Evolutionary conservation across 75 land plant species (phyloP).

Genomic region (Picea sitchensis): DNA sequence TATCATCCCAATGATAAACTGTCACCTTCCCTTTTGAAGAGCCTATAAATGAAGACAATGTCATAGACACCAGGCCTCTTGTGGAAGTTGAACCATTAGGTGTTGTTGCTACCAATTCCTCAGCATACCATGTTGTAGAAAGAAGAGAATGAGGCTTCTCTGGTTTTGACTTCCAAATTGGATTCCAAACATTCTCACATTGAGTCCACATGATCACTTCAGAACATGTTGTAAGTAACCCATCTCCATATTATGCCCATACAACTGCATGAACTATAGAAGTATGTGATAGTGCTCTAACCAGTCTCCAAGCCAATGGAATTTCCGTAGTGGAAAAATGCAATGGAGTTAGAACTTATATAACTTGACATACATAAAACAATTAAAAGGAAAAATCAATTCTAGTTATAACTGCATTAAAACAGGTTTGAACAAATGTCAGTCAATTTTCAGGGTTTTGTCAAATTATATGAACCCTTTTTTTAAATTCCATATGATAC

Average conservation of each 20-base stretch:
- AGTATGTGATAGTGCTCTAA: constrained; percentile 54
- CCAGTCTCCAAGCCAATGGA: constrained; percentile 81
- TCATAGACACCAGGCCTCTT: neutral
- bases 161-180: too few relatives aligned
- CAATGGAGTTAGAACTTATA: too few relatives aligned
- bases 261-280: constrained; percentile 45
- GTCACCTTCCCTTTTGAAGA: constrained; percentile 35
- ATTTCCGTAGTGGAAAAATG: constrained; percentile 13
- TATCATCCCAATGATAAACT: constrained; percentile 57
- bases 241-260: constrained; percentile 97
- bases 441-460: too few relatives aligned
- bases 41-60: neutral
- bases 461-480: too few relatives aligned
- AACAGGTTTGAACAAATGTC: too few relatives aligned
- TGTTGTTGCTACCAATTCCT: constrained; percentile 67
- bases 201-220: constrained; percentile 69
- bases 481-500: too few relatives aligned
- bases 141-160: constrained; percentile 51
- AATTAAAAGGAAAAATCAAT: too few relatives aligned
- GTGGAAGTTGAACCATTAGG: constrained; percentile 13
- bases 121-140: constrained; percentile 66
- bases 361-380: too few relatives aligned
- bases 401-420: too few relatives aligned
- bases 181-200: neutral
- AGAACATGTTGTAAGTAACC: constrained; percentile 62